Base-by-base conservation (phyloP, 2,329 filamentous ascomycete genomes). In the Neocucurbitaria cava region DNA sequence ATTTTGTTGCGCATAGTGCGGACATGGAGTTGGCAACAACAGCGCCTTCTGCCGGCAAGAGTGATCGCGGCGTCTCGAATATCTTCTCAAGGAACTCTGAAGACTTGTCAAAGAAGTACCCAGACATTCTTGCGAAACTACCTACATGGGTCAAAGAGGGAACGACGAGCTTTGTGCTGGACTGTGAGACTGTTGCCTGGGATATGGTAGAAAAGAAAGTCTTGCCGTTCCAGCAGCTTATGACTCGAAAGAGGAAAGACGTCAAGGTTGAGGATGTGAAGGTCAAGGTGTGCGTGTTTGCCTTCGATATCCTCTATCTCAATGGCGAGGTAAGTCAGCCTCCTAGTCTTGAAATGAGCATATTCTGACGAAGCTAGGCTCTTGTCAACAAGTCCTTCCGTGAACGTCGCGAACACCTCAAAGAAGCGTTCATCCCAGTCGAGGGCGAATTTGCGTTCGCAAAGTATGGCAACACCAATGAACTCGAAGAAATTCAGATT, bases 71-170 rank as follows among this genome's bases (percentile, higher is more conserved):
- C 2, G 85, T 98, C 30, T 88, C 92, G 8, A 92, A 94, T 46
- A 96, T 99, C 66, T 99, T 99, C 77, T 99, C 95, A 2, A 85
- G 95, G 63, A 99, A 99, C 72, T 98, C 94, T 0, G 95, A 99
- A 78, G 94, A 99, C 68, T 76, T 99, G 44, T 97, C 92, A 8
- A 96, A 95, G 77, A 99, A 99, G 72, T 99, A 99, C 70, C 95
- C 95, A 0, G 95, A 99, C 77, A 92, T 99, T 48, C 85, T 99
- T 28, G 88, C 85, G 20, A 96, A 96, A 74, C 84, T 99, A 11
- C 83, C 91, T 33, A 88, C 85, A 0, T 99, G 95, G 95, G 88
- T 99, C 65, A 96, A 96, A 73, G 80, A 87, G 2, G 91, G 89
- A 26, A 96, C 95, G 10, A 91, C 90, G 77, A 96, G 92, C 72